phyloP scores from a whole-genome alignment of 2,329 filamentous ascomycete species.

The Raffaelea arxii region DNA sequence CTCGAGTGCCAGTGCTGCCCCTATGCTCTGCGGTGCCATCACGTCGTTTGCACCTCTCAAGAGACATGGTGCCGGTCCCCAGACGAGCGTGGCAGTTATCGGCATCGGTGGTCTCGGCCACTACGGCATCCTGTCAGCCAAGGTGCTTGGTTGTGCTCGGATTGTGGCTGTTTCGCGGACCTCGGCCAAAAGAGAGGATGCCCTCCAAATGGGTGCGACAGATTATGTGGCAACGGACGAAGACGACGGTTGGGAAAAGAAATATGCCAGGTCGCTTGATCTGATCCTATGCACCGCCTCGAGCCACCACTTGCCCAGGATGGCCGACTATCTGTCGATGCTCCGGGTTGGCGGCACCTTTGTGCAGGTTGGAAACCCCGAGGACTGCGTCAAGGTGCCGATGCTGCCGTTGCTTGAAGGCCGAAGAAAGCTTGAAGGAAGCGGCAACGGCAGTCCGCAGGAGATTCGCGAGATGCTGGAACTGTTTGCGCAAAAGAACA shows the following conservation, averaged over 20 bases:
- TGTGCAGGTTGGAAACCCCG: constrained; percentile 48
- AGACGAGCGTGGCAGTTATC: constrained; percentile 28
- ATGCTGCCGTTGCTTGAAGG: constrained; percentile 32
- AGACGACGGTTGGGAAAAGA: constrained; percentile 46
- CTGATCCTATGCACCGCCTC: constrained; percentile 39
- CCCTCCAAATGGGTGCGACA: constrained; percentile 52
- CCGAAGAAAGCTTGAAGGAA: constrained; percentile 29
- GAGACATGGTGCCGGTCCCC: constrained; percentile 19
- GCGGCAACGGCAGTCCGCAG: constrained; percentile 51
- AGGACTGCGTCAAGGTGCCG: constrained; percentile 35
- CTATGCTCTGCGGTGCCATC: constrained; percentile 47
- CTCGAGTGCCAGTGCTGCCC: constrained; percentile 47
- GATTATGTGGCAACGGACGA: constrained; percentile 40
- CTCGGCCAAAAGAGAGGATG: constrained; percentile 47
- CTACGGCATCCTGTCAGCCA: constrained; percentile 31
- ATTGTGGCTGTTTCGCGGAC: constrained; percentile 51
- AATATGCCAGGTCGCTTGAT: constrained; percentile 40
- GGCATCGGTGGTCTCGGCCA: constrained; percentile 39
- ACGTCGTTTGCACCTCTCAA: constrained; percentile 28
- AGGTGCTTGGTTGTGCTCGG: constrained; percentile 41
- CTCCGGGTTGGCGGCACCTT: constrained; percentile 44
- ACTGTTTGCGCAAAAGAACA: constrained; percentile 37
- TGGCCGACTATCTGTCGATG: constrained; percentile 39
- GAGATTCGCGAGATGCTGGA: constrained; percentile 51
- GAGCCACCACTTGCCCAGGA: constrained; percentile 44